Evolutionary conservation across 176 grass and related monocot species (phyloP).

Genomic region (Oryza meyeriana): DNA sequence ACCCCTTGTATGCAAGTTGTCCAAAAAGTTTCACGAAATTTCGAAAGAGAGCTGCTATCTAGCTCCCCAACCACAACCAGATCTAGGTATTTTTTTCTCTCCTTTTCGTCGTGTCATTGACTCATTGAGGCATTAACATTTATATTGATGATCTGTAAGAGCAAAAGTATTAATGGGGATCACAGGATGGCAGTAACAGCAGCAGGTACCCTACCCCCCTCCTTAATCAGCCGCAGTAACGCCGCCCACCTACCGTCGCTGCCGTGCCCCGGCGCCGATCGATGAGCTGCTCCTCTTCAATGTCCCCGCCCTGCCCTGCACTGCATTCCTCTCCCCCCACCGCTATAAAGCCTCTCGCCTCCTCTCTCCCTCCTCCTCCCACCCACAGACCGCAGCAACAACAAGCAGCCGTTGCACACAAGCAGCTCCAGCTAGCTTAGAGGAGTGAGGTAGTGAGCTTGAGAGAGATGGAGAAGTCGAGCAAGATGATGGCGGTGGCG

Average conservation of each 20-base stretch:
- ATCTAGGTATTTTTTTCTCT: slow-evolving; percentile 3
- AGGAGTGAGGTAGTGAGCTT: background rate
- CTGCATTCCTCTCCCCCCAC: background rate
- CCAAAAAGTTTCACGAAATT: background rate
- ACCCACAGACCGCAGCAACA: slow-evolving; percentile 7
- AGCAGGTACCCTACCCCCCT: slow-evolving; percentile 45
- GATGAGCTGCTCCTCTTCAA: slow-evolving; percentile 47
- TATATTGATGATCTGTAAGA: slow-evolving; percentile 12
- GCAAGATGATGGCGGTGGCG: slow-evolving; percentile 37
- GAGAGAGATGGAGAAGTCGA: slow-evolving; percentile 49
- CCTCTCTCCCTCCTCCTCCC: background rate
- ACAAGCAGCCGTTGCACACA: background rate
- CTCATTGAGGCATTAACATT: background rate
- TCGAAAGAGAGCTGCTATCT: background rate
- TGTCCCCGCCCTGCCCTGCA: background rate
- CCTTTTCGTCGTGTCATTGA: background rate
- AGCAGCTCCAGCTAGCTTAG: background rate
- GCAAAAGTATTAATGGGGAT: slow-evolving; percentile 40
- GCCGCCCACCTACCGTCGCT: slow-evolving; percentile 37
- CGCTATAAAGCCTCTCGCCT: slow-evolving; percentile 31
- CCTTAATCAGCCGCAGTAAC: slow-evolving; percentile 40
- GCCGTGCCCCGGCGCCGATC: background rate
- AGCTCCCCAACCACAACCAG: slow-evolving; percentile 18
- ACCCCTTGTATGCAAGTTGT: background rate
- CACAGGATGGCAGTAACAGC: slow-evolving; percentile 48